These are phyloP conservation scores for Datisca glomerata DNA, from an alignment of 306 rosid species.

Conservation along the genomic window DNA sequence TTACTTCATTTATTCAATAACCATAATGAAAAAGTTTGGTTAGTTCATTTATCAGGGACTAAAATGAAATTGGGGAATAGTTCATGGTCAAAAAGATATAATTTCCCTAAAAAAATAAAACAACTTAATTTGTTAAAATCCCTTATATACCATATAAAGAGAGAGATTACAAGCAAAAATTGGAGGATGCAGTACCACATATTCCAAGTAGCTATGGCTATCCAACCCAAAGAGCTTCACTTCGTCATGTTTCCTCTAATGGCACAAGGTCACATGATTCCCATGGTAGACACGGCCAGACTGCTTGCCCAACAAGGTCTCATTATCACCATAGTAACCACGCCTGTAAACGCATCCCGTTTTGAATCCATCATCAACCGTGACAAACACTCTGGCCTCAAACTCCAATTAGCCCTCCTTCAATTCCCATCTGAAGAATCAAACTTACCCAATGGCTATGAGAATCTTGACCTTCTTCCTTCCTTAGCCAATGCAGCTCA, in stretches of 20 bases:
- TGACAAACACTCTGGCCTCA: slow-evolving; percentile 10
- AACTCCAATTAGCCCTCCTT: slow-evolving; percentile 4
- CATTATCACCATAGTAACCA: slow-evolving; percentile 20
- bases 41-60: no score
- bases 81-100: no score
- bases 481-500: slow-evolving; percentile 14
- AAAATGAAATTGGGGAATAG: no score
- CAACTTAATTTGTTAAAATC: no score
- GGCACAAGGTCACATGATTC: slow-evolving; percentile 39
- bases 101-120: no score
- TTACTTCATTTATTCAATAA: no score
- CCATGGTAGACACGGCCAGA: slow-evolving; percentile 27
- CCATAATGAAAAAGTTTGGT: no score
- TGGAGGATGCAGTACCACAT: no score
- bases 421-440: slow-evolving; percentile 18
- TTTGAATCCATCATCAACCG: slow-evolving; percentile 9
- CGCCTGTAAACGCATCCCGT: slow-evolving; percentile 21
- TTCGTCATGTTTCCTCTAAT: slow-evolving; percentile 17
- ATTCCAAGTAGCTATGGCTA: no score
- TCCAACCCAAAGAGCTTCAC: no score
- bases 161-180: no score
- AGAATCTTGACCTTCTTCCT: slow-evolving; percentile 48
- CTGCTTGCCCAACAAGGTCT: slow-evolving; percentile 16
- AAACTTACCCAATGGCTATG: slow-evolving; percentile 50
- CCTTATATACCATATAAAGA: no score